Conservation (phyloP, 805 yeast species). For the Brettanomyces naardenensis region DNA sequence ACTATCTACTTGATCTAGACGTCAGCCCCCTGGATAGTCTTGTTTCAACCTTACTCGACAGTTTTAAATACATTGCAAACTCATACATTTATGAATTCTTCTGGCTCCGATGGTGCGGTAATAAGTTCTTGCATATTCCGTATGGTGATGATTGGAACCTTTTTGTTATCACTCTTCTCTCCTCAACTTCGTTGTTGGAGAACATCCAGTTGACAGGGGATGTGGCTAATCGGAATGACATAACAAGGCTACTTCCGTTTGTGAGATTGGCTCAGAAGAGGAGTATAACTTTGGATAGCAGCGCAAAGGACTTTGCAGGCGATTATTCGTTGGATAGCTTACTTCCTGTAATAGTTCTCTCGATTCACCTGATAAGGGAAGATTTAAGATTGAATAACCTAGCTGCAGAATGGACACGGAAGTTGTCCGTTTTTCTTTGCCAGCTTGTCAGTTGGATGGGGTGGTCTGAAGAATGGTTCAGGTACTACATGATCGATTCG, state of each 20-base stretch:
- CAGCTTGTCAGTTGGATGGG: slow-evolving; percentile 62
- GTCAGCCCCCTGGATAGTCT: slow-evolving; percentile 38
- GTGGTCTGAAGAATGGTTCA: slow-evolving; percentile 63
- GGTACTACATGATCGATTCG: slow-evolving; percentile 39
- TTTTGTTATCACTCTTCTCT: slow-evolving; percentile 41
- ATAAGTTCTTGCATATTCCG: slow-evolving; percentile 32
- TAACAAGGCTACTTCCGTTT: slow-evolving; percentile 20
- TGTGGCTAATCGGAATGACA: slow-evolving; percentile 11
- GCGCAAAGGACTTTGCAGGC: slow-evolving; percentile 5
- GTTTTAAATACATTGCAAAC: slow-evolving; percentile 49
- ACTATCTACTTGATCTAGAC: slow-evolving; percentile 27
- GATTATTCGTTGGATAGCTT: slow-evolving; percentile 41
- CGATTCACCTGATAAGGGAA: slow-evolving; percentile 72
- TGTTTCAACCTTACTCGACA: slow-evolving; percentile 37
- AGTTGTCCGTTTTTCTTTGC: slow-evolving; percentile 47
- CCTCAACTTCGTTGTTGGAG: slow-evolving; percentile 39
- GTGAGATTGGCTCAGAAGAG: slow-evolving; percentile 12
- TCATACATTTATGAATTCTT: slow-evolving; percentile 47
- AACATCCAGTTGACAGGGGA: slow-evolving; percentile 18
- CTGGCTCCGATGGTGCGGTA: slow-evolving; percentile 58
- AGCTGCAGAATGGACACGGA: slow-evolving; percentile 26
- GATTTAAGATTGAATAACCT: slow-evolving; percentile 57
- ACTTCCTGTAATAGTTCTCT: slow-evolving; percentile 54
- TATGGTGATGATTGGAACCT: slow-evolving; percentile 52
- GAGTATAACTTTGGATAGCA: background rate